Conservation (phyloP, 305 asterid species). For the Solanum hybrid region DNA sequence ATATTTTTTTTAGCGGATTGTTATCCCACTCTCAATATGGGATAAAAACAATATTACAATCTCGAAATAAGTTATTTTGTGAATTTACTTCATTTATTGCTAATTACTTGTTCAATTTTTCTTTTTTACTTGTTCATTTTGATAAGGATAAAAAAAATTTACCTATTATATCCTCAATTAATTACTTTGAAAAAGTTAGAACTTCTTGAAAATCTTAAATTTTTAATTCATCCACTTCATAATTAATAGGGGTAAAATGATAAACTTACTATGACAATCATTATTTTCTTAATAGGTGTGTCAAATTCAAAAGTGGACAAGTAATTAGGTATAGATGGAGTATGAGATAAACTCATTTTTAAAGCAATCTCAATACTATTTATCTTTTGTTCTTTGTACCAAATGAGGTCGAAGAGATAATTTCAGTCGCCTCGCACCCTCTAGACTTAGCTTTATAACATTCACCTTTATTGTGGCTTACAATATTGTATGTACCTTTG, state of each 20-base stretch:
- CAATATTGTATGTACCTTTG: neutral
- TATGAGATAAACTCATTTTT: neutral
- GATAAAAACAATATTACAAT: neutral
- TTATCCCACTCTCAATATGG: neutral
- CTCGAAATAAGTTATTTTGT: neutral
- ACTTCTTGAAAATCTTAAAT: no score
- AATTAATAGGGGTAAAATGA: neutral
- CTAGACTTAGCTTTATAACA: neutral
- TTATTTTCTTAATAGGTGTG: neutral
- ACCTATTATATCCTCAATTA: no score
- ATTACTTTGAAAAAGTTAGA: neutral
- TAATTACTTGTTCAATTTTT: no score
- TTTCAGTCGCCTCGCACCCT: neutral
- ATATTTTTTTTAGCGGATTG: neutral
- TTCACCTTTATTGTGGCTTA: neutral
- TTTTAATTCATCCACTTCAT: no score
- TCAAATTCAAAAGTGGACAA: no score
- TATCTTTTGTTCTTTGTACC: neutral
- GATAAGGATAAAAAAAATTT: no score
- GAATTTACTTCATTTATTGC: neutral
- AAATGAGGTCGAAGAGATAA: neutral
- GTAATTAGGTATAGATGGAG: accelerated
- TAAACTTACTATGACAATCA: neutral
- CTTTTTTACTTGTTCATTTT: no score
- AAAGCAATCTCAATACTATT: neutral